These are phyloP conservation scores for Protomyces pachydermus DNA, from an alignment of 1,139 yeast species.

Conservation along the genomic window DNA sequence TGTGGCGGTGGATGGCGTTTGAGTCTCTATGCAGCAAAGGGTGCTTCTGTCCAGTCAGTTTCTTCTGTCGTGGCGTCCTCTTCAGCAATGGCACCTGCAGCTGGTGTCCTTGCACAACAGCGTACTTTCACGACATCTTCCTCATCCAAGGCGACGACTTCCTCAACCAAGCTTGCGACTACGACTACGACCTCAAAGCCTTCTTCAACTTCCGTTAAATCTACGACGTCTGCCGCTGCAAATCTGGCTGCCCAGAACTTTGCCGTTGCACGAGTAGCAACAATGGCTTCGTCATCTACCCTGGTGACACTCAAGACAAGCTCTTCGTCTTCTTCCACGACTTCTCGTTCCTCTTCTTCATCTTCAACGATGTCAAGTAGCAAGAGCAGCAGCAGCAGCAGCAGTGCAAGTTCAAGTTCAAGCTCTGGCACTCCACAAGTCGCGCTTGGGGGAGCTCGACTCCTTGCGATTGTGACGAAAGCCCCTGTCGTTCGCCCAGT, in stretches of 20 bases:
- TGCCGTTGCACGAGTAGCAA: not conserved
- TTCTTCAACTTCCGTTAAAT: not conserved
- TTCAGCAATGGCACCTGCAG: not conserved
- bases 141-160: not conserved
- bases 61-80: not conserved
- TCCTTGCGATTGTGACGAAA: not conserved
- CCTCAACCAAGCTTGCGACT: not conserved
- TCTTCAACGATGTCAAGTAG: not conserved
- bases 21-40: slow-evolving; percentile 8
- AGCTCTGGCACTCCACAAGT: not conserved
- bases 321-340: not conserved
- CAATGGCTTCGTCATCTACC: not conserved
- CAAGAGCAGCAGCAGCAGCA: not conserved
- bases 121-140: not conserved
- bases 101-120: not conserved
- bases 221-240: not conserved
- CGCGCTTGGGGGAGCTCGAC: not conserved
- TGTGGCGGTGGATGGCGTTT: slow-evolving; percentile 19
- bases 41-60: not conserved
- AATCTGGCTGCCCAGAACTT: not conserved
- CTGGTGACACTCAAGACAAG: not conserved
- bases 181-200: not conserved
- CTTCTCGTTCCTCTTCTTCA: not conserved
- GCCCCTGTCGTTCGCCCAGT: not conserved
- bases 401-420: not conserved